A percentile compares a stretch with the other conserved stretches of the same genome.
phyloP scores from a whole-genome alignment of 108 stramenopile species.

The Cylindrotheca fusiformis region DNA sequence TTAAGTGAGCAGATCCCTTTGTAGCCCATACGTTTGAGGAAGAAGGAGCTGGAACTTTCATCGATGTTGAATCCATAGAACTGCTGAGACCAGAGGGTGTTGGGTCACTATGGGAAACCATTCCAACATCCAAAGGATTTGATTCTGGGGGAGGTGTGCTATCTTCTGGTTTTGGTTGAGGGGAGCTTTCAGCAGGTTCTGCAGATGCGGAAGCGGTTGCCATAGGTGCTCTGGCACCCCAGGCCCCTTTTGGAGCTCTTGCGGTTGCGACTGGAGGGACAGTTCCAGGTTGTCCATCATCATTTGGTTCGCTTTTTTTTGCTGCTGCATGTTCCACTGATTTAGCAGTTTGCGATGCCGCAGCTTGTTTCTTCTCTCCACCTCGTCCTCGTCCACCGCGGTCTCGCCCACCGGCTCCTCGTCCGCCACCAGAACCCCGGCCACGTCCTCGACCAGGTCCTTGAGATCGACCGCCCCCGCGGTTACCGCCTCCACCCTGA shows the following conservation, averaged over 20 bases:
- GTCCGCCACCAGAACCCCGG: constrained; percentile 24
- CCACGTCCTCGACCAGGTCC: constrained; percentile 44
- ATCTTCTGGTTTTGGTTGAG: constrained; percentile 11
- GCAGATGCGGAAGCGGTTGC: constrained; percentile 32
- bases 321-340: constrained; percentile 3
- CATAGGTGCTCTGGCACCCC: constrained; percentile 47
- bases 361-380: constrained; percentile 17
- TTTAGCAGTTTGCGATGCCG: background rate
- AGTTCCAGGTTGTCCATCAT: constrained; percentile 22
- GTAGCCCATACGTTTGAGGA: constrained; percentile 88
- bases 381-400: constrained; percentile 33
- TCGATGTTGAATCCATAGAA: no score
- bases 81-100: constrained; percentile 50
- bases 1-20: constrained; percentile 83
- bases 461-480: constrained; percentile 25
- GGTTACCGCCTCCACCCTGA: background rate
- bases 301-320: constrained; percentile 15
- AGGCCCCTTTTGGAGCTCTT: constrained; percentile 59
- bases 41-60: constrained; percentile 17
- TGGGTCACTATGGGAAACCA: constrained; percentile 33
- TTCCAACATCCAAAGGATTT: constrained; percentile 40
- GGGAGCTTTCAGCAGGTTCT: constrained; percentile 6
- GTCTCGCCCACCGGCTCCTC: constrained; percentile 26
- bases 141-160: constrained; percentile 12
- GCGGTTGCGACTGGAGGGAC: constrained; percentile 47